Evolutionary conservation across 306 rosid genomes (phyloP).

Genomic region (Lathyrus sativus): DNA sequence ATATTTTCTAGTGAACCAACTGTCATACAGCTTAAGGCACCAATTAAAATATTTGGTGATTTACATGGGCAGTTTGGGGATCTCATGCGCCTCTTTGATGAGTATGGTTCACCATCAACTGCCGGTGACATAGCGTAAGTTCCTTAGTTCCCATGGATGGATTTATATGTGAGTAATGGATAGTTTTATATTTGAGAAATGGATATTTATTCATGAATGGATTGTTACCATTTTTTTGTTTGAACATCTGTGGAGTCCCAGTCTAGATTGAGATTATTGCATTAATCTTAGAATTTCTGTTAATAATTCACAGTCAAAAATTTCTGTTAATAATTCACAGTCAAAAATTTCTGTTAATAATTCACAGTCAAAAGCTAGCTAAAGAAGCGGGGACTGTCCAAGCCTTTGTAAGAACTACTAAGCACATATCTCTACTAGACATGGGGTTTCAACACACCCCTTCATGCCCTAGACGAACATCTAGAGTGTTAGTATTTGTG

Average conservation of each 20-base stretch:
- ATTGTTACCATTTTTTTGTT: background rate
- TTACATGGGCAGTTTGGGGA: constrained; percentile 99
- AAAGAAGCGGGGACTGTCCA: background rate
- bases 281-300: background rate
- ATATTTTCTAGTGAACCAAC: constrained; percentile 97
- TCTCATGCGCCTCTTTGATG: constrained; percentile 99
- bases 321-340: background rate
- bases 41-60: constrained; percentile 98
- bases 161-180: constrained; percentile 15
- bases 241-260: constrained; percentile 4
- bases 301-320: background rate
- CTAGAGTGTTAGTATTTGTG: background rate
- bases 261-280: background rate
- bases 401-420: background rate
- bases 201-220: too few relatives aligned
- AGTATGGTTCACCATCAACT: constrained; percentile 98
- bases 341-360: background rate
- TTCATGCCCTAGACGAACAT: background rate
- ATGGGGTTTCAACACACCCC: background rate
- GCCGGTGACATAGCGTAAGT: constrained; percentile 99
- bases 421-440: background rate
- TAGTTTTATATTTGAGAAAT: too few relatives aligned
- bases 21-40: constrained; percentile 88
- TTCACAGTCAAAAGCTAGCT: background rate
- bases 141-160: constrained; percentile 26